Percentiles rank a stretch among this genome's conserved stretches.
Evolutionary conservation across 2,329 filamentous ascomycete species (phyloP).

Genomic region (Stachybotrys elegans): DNA sequence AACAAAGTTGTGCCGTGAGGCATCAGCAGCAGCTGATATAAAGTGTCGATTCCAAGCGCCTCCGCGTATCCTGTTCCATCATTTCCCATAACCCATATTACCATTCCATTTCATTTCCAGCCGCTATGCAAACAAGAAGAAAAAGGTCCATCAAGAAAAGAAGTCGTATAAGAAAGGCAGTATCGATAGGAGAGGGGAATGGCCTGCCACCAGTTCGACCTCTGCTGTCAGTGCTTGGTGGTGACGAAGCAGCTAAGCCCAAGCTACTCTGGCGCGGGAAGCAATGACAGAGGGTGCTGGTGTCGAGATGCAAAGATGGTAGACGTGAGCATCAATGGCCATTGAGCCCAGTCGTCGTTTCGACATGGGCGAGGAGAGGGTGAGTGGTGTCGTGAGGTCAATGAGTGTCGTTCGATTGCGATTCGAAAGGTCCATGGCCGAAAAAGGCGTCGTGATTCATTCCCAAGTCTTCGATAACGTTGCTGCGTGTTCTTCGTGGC

Average conservation of each 20-base stretch:
- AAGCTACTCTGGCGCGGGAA: too few species aligned
- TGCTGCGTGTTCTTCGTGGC: slow-evolving; percentile 13
- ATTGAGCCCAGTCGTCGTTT: too few species aligned
- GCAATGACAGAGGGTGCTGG: too few species aligned
- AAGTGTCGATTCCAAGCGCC: slow-evolving; percentile 13
- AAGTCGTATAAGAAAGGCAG: slow-evolving; percentile 8
- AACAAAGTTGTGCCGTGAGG: slow-evolving; percentile 19
- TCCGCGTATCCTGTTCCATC: neutral
- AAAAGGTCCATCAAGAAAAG: slow-evolving; percentile 10
- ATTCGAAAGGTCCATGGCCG: too few species aligned
- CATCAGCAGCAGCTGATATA: slow-evolving; percentile 17
- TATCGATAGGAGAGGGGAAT: too few species aligned
- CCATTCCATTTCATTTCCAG: slow-evolving; percentile 9
- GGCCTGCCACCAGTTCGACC: too few species aligned
- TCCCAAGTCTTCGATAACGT: slow-evolving; percentile 26
- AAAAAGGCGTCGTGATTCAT: slow-evolving; percentile 16
- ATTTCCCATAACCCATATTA: neutral
- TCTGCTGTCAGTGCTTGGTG: too few species aligned
- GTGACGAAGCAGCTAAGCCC: too few species aligned
- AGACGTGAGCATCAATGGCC: too few species aligned
- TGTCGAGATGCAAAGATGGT: too few species aligned
- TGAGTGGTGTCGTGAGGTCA: too few species aligned
- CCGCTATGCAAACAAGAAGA: slow-evolving; percentile 19
- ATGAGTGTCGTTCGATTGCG: slow-evolving; percentile 13
- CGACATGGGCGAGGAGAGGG: too few species aligned